Conservation (phyloP, 2,329 filamentous ascomycete species). For the Colletotrichum tofieldiae region DNA sequence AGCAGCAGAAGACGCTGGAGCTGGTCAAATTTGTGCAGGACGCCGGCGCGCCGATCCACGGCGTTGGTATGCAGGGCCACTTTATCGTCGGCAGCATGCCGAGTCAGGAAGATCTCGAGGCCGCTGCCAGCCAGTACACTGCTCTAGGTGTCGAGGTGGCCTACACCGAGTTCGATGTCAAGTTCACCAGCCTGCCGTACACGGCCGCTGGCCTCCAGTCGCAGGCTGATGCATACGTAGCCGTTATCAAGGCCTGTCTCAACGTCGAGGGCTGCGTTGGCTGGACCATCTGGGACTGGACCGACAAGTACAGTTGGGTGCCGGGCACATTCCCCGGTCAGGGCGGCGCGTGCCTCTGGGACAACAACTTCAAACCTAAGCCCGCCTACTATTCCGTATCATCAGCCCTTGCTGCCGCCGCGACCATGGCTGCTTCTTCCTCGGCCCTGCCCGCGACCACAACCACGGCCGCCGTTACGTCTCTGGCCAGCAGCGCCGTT, state of each 20-base stretch:
- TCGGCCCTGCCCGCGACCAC: constrained; percentile 1
- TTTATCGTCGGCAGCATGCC: constrained; percentile 62
- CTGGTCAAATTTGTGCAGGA: constrained; percentile 53
- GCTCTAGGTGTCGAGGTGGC: constrained; percentile 61
- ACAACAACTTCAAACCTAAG: constrained; percentile 55
- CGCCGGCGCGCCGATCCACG: constrained; percentile 64
- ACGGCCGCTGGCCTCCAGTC: constrained; percentile 55
- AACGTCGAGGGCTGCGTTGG: constrained; percentile 58
- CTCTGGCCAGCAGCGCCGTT: constrained; percentile 8
- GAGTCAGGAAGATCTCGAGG: constrained; percentile 53
- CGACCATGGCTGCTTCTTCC: constrained; percentile 31
- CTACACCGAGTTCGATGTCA: constrained; percentile 62
- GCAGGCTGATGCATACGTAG: constrained; percentile 64
- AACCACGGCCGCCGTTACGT: not conserved
- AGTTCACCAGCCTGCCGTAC: constrained; percentile 61
- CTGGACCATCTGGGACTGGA: constrained; percentile 64
- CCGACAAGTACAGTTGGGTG: constrained; percentile 57
- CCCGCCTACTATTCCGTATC: constrained; percentile 58
- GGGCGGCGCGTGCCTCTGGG: constrained; percentile 58
- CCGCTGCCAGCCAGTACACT: constrained; percentile 54
- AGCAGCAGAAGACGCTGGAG: constrained; percentile 52
- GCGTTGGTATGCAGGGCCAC: constrained; percentile 67
- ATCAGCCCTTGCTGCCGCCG: constrained; percentile 50
- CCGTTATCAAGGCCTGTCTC: constrained; percentile 55
- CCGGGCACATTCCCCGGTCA: constrained; percentile 55